Percentiles rank a stretch among this genome's conserved stretches.
phyloP scores from a whole-genome alignment of 352 stramenopile genomes.

The Globisporangium cylindrosporum region DNA sequence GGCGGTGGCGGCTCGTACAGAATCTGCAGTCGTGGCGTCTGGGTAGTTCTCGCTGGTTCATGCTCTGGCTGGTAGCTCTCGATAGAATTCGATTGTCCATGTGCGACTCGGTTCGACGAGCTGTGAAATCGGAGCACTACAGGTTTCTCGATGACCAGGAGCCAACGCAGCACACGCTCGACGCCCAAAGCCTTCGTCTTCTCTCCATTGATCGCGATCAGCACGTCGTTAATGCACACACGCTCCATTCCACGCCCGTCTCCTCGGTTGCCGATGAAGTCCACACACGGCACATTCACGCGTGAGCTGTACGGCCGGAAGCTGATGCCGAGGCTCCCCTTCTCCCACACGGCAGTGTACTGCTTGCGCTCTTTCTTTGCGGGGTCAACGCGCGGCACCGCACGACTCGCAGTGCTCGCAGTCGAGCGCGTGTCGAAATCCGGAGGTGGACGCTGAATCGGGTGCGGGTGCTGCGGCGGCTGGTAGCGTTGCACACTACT shows the following conservation, averaged over 20 bases:
- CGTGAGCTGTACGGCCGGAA: conserved; percentile 66
- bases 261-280: conserved; percentile 61
- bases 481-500: conserved; percentile 6
- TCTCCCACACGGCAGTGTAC: conserved; percentile 74
- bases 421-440: conserved; percentile 21
- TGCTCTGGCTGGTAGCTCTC: conserved; percentile 30
- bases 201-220: conserved; percentile 78
- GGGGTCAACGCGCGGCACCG: conserved; percentile 16
- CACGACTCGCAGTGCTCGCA: conserved; percentile 24
- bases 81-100: background rate
- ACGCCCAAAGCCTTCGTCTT: conserved; percentile 74
- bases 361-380: conserved; percentile 47
- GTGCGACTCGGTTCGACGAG: conserved; percentile 61
- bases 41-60: conserved; percentile 21
- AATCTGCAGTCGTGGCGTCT: conserved; percentile 22
- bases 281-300: conserved; percentile 71
- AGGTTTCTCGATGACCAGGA: conserved; percentile 73
- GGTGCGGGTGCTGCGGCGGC: conserved; percentile 9
- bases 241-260: conserved; percentile 68
- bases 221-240: conserved; percentile 78
- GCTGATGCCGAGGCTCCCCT: conserved; percentile 62
- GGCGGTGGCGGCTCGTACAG: conserved; percentile 18
- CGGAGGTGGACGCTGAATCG: conserved; percentile 7
- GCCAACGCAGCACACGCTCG: conserved; percentile 72
- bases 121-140: conserved; percentile 76